A percentile compares a stretch with the other conserved stretches of the same genome.
These are phyloP conservation scores for Penicillium crustosum DNA, from an alignment of 2,329 filamentous ascomycete genomes.

Conservation along the genomic window DNA sequence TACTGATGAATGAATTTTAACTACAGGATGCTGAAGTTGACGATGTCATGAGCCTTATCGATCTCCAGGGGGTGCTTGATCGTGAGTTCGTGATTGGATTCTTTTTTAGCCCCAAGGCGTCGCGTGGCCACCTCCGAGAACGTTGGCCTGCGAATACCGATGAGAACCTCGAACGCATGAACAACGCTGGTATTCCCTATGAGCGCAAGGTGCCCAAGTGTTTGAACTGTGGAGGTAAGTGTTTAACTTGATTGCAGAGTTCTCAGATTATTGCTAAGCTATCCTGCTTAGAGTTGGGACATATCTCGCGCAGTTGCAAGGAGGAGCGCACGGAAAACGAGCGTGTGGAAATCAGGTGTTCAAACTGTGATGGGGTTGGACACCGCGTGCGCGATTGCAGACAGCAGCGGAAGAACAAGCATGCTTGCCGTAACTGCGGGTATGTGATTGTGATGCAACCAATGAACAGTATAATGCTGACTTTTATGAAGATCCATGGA, in stretches of 20 bases:
- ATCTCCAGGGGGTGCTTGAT: constrained; percentile 53
- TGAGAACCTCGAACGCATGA: constrained; percentile 54
- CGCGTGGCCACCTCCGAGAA: constrained; percentile 46
- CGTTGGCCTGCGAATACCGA: constrained; percentile 52
- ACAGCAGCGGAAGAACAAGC: constrained; percentile 38
- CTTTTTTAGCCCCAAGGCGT: constrained; percentile 49
- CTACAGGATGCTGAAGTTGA: constrained; percentile 43
- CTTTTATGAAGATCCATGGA: constrained; percentile 36
- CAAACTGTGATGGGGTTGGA: constrained; percentile 49
- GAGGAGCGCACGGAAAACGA: constrained; percentile 45
- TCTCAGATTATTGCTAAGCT: constrained; percentile 2
- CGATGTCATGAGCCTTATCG: constrained; percentile 51
- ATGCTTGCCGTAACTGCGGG: constrained; percentile 56
- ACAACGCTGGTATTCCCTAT: constrained; percentile 52
- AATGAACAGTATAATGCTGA: constrained; percentile 17
- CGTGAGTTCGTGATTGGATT: constrained; percentile 53
- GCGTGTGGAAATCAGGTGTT: constrained; percentile 50
- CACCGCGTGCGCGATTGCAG: constrained; percentile 53
- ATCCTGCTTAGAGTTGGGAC: constrained; percentile 46
- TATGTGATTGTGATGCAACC: constrained; percentile 23
- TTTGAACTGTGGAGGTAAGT: constrained; percentile 49
- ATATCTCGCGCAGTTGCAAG: constrained; percentile 48
- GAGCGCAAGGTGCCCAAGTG: constrained; percentile 54
- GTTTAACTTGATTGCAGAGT: background rate
- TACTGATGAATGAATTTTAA: constrained; percentile 5